Evolutionary conservation across 192 early-diverging fungal species (phyloP).

Genomic region (Mortierella antarctica): DNA sequence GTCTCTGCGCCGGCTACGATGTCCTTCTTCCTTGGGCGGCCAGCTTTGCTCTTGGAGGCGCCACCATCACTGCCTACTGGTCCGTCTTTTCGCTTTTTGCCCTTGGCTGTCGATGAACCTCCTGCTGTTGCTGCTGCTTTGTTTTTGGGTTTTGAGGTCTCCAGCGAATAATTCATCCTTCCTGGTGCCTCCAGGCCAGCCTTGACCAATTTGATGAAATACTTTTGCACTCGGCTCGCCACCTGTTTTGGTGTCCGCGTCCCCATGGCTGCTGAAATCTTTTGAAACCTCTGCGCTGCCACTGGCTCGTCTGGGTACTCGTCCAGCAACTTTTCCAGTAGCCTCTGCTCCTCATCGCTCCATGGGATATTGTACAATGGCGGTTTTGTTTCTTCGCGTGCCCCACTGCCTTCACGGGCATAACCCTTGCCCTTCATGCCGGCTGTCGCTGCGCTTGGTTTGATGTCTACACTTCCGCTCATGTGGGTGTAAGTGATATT

Average conservation of each 20-base stretch:
- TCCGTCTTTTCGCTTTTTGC: conserved; percentile 36
- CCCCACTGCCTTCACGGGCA: conserved; percentile 41
- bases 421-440: conserved; percentile 6
- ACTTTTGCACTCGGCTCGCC: conserved; percentile 82
- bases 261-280: conserved; percentile 75
- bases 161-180: conserved; percentile 64
- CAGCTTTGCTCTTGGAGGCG: conserved; percentile 21
- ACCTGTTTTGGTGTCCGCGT: conserved; percentile 80
- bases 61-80: conserved; percentile 24
- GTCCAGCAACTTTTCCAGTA: conserved; percentile 68
- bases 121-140: conserved; percentile 15
- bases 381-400: conserved; percentile 57
- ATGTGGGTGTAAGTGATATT: conserved; percentile 52
- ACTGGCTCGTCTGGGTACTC: conserved; percentile 78
- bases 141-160: conserved; percentile 29
- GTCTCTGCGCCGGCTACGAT: conserved; percentile 7
- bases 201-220: conserved; percentile 83
- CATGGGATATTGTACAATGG: conserved; percentile 74
- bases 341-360: conserved; percentile 74
- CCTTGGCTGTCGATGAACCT: conserved; percentile 32
- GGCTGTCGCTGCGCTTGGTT: conserved; percentile 6
- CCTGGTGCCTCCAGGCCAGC: conserved; percentile 78
- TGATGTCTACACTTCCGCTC: conserved; percentile 44
- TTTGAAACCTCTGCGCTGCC: conserved; percentile 74
- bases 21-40: conserved; percentile 46